Evolutionary conservation across 306 rosid species (phyloP), one percentile per base, ranked within the genome.

Genomic region (Prunus kanzakura): DNA sequence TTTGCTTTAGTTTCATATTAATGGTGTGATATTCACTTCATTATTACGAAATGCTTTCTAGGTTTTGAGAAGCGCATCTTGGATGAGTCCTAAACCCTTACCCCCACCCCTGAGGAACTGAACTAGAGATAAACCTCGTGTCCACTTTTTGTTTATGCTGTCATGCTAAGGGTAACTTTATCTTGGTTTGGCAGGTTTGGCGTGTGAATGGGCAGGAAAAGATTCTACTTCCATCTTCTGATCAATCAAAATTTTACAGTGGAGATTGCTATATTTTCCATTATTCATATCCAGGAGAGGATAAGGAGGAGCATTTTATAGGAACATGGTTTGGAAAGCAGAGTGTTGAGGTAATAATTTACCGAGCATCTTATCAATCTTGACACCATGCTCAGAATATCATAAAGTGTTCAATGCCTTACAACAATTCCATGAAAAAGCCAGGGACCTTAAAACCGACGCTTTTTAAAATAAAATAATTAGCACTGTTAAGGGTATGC

Each of bases 181-280:
- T 72, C 88, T 75, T 74, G 73, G 50, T 76, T 83, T 51, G 69
- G 71, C 86, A 96, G 99, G 93, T 96, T 77, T 96, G 99, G 98
- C 90, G 93, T 69, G 97, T 91, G 76, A 90, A 83, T 84, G 89
- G 93, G 61, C 86, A 80, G 84, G 94, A 93, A 86, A 91, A 96
- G 86, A 64, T 86, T 78, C 89, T 81, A 75, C 91, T 91, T 83
- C 87, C 83, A 78, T 86, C 89, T 84, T 78, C 90, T 69, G 93
- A 96, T 86, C 98, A 92, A 81, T 84, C 99, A 76, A 96, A 93
- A 80, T 84, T 96, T 78, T 96, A 88, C 74, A 85, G 87, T 64
- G 99, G 99, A 72, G 96, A 96, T 77, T 96, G 99, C 90, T 93
- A 82, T 76, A 85, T 96, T 80, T 87, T 96, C 81, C 97, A 89